phyloP scores from a whole-genome alignment of 805 yeast species.

The Candida loeiensis region DNA sequence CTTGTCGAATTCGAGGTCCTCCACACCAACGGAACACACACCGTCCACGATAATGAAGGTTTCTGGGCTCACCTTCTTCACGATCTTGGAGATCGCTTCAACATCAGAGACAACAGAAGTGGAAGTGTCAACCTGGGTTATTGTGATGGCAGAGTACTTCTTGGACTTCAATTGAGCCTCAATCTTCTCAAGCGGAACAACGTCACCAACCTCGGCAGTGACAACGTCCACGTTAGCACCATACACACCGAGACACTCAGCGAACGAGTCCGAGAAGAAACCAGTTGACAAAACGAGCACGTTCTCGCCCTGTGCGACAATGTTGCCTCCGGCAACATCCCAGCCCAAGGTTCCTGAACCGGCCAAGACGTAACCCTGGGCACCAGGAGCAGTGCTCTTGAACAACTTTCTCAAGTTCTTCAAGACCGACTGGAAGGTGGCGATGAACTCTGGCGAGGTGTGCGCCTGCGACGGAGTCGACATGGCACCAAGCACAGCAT shows the following conservation, averaged over 20 bases:
- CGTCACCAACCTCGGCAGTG: conserved; percentile 70
- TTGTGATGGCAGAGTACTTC: conserved; percentile 66
- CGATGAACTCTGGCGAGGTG: conserved; percentile 78
- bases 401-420: conserved; percentile 69
- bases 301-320: conserved; percentile 59
- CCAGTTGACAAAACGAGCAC: conserved; percentile 88
- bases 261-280: conserved; percentile 80
- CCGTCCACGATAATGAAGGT: conserved; percentile 87
- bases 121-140: conserved; percentile 95
- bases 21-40: conserved; percentile 92
- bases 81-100: conserved; percentile 55
- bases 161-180: conserved; percentile 51
- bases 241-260: conserved; percentile 67
- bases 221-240: conserved; percentile 74
- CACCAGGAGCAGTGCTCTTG: conserved; percentile 58
- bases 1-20: conserved; percentile 73
- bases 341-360: conserved; percentile 96
- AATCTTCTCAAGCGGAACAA: conserved; percentile 54
- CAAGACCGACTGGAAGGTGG: conserved; percentile 67
- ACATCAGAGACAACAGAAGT: conserved; percentile 87
- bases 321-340: conserved; percentile 83
- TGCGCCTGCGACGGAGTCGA: conserved; percentile 85
- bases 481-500: conserved; percentile 74
- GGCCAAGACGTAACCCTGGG: conserved; percentile 78
- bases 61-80: conserved; percentile 67